Conservation (phyloP, 805 yeast genomes). For the Wickerhamiella cacticola region DNA sequence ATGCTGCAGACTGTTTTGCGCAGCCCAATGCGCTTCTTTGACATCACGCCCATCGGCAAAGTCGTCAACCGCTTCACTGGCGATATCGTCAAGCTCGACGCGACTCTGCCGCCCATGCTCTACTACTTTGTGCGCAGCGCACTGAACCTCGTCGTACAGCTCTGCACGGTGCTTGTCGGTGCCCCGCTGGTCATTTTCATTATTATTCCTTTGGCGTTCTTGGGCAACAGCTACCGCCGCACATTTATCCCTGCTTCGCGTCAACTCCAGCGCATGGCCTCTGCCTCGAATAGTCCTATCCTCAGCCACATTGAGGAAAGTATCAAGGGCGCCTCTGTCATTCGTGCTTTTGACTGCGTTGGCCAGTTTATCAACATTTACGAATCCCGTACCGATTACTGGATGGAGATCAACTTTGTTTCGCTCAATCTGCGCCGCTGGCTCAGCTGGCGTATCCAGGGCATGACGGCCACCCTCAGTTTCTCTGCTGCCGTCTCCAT, state of each 20-base stretch:
- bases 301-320: conserved; percentile 76
- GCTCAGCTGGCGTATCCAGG: conserved; percentile 81
- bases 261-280: conserved; percentile 61
- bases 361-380: conserved; percentile 41
- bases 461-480: conserved; percentile 69
- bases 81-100: conserved; percentile 65
- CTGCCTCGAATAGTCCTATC: conserved; percentile 61
- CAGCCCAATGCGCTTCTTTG: conserved; percentile 67
- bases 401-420: conserved; percentile 44
- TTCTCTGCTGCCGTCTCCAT: conserved; percentile 68
- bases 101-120: conserved; percentile 49
- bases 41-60: conserved; percentile 71
- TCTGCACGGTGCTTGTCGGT: conserved; percentile 48
- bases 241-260: conserved; percentile 59
- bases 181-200: conserved; percentile 57
- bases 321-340: conserved; percentile 60
- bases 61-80: conserved; percentile 68
- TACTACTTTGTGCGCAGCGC: conserved; percentile 43
- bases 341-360: conserved; percentile 57
- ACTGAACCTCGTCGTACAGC: conserved; percentile 42
- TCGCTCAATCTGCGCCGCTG: conserved; percentile 77
- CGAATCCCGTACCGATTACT: conserved; percentile 22
- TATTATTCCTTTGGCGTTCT: conserved; percentile 39
- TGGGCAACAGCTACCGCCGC: conserved; percentile 57
- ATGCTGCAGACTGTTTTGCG: conserved; percentile 47